Conservation (phyloP, 805 yeast species). For the Novakomyces olei region DNA sequence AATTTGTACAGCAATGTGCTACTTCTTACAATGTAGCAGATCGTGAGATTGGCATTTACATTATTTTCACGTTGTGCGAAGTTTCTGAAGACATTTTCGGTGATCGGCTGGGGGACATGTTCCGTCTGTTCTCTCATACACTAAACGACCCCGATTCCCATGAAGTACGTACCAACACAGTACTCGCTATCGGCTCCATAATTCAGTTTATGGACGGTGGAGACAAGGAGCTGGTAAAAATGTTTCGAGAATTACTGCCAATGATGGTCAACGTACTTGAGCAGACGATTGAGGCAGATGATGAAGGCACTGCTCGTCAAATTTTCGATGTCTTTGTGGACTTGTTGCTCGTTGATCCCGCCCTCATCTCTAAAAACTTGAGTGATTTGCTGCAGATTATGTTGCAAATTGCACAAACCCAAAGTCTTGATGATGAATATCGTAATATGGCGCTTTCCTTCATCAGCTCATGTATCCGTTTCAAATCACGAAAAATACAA, state of each 20-base stretch:
- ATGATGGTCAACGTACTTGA: conserved; percentile 60
- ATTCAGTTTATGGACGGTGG: conserved; percentile 30
- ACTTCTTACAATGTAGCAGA: conserved; percentile 31
- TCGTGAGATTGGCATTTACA: conserved; percentile 67
- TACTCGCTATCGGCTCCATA: conserved; percentile 46
- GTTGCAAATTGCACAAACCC: conserved; percentile 40
- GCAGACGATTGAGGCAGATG: conserved; percentile 47
- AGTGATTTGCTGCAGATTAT: conserved; percentile 47
- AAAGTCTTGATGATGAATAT: conserved; percentile 48
- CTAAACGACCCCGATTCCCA: conserved; percentile 36
- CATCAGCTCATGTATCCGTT: conserved; percentile 52
- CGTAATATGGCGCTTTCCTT: conserved; percentile 70
- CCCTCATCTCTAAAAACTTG: conserved; percentile 55
- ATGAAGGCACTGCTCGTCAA: conserved; percentile 45
- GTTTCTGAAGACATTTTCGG: conserved; percentile 34
- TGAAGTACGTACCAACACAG: conserved; percentile 63
- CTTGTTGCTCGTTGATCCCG: conserved; percentile 51
- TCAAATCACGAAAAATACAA: conserved; percentile 59
- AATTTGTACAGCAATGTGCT: conserved; percentile 46
- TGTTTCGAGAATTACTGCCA: conserved; percentile 51
- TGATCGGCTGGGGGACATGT: conserved; percentile 39
- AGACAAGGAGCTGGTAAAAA: conserved; percentile 23
- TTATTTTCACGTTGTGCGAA: conserved; percentile 59
- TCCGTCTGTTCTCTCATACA: conserved; percentile 47
- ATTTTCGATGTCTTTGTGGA: conserved; percentile 72